Evolutionary conservation across 2,329 filamentous ascomycete species (phyloP).

Genomic region (Alternaria panax): DNA sequence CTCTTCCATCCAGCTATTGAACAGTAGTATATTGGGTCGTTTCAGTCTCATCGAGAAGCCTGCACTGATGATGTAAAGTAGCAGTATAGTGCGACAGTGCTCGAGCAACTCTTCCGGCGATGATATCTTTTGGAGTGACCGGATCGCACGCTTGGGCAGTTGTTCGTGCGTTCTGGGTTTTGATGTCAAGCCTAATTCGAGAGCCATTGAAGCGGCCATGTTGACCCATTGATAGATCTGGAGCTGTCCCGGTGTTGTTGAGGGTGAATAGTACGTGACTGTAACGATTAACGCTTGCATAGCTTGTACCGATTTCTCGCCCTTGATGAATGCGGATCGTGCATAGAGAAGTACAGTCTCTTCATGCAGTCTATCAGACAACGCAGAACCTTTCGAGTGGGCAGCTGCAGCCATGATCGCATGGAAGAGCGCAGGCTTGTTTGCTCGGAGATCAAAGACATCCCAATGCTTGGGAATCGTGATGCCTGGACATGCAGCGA

Average conservation of each 20-base stretch:
- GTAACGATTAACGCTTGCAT: constrained; percentile 47
- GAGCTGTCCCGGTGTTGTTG: constrained; percentile 40
- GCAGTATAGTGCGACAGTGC: constrained; percentile 45
- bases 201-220: constrained; percentile 47
- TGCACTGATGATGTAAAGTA: constrained; percentile 43
- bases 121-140: constrained; percentile 44
- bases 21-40: constrained; percentile 44
- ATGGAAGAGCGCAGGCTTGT: constrained; percentile 46
- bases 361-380: constrained; percentile 45
- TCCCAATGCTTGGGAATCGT: constrained; percentile 42
- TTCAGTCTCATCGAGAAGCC: constrained; percentile 46
- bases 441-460: constrained; percentile 36
- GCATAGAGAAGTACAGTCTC: constrained; percentile 46
- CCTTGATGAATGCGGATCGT: constrained; percentile 44
- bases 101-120: constrained; percentile 46
- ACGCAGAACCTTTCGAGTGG: constrained; percentile 39
- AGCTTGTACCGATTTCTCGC: constrained; percentile 48
- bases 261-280: constrained; percentile 46
- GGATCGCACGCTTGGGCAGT: constrained; percentile 44
- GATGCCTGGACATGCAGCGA: constrained; percentile 40
- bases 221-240: constrained; percentile 48
- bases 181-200: constrained; percentile 47
- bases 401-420: constrained; percentile 48
- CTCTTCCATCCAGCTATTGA: constrained; percentile 50
- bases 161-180: constrained; percentile 50